Evolutionary conservation across 805 yeast species (phyloP), one percentile per base, ranked within the genome.

Genomic region (Kodamaea jinghongensis): DNA sequence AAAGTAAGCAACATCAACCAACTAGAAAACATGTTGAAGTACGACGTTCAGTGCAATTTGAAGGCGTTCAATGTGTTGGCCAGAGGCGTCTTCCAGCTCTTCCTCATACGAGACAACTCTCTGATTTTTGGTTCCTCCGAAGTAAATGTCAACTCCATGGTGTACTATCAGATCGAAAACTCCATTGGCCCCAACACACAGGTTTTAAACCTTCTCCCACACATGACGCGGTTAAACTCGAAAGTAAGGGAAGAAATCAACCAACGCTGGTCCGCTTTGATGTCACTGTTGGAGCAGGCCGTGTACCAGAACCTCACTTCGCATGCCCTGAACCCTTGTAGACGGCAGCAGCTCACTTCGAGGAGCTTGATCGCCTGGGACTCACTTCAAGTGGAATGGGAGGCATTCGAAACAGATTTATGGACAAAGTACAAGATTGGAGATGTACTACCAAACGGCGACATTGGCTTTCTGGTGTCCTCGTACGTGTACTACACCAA

Each of bases 261-360:
- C n/a, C 29, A 28, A 11, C 16, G 26, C 12, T 37, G 28, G 16
- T 32, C 16, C 17, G 36, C 33, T 12, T 32, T 39, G 22, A 28
- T 39, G 3, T 31, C 31, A 42, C 79, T 82, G 51, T 53, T 76
- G 28, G 72, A 79, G 51, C 54, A 68, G 28, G 74, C 73, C 15
- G 35, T 53, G 4, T 65, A 64, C 42, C 67, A 63, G 31, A 51
- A 54, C 26, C 34, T 68, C 23, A 56, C 60, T 2, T 45, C 51
- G 1, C 48, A 42, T 29, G 69, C 61, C 6, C 58, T 81, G 56
- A 91, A 91, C 52, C 80, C 88, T 26, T 79, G 95, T 36, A 73
- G 96, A 41, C 89, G 87, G 53, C 77, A 96, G 46, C 96, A 87
- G 56, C 76, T 83, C 33, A 52, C 46, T 63, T 83, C 51, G 65